Evolutionary conservation across 2,329 filamentous ascomycete species (phyloP).

Genomic region (Colletotrichum sansevieriae): DNA sequence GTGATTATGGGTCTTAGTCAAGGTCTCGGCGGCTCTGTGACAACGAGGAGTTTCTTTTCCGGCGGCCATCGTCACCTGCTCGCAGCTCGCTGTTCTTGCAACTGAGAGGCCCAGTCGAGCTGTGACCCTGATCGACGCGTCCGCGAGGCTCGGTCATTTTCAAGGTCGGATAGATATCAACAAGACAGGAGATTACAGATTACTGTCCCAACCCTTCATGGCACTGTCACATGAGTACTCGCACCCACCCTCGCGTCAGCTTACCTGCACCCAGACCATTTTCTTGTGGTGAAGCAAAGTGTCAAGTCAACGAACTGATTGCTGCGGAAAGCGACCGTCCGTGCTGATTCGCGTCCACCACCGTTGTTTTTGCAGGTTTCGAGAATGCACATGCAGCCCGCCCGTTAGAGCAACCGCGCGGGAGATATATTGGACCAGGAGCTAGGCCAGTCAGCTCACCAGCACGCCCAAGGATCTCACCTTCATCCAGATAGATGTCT

Average conservation of each 20-base stretch:
- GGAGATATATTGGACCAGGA: neutral
- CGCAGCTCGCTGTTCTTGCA: neutral
- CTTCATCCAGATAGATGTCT: too few species aligned
- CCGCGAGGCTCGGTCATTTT: neutral
- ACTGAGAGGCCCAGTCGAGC: neutral
- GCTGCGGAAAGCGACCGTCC: neutral
- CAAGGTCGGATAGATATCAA: neutral
- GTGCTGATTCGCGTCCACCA: neutral
- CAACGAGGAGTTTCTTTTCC: neutral
- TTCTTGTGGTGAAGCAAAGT: neutral
- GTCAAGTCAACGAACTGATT: neutral
- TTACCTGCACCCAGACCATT: conserved; percentile 1
- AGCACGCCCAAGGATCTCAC: neutral
- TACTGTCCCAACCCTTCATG: too few species aligned
- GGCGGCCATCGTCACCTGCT: neutral
- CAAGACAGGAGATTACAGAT: neutral
- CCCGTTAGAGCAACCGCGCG: neutral
- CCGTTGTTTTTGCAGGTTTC: neutral
- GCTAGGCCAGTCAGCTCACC: neutral
- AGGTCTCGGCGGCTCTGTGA: neutral
- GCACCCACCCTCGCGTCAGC: neutral
- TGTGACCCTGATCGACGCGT: too few species aligned
- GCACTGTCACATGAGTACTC: neutral
- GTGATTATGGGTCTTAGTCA: conserved; percentile 3
- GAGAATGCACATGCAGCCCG: neutral